A percentile compares a stretch with the other conserved stretches of the same genome.
These are phyloP conservation scores for Backusella parvicylindrica DNA, from an alignment of 192 early-diverging fungal genomes.

Conservation along the genomic window DNA sequence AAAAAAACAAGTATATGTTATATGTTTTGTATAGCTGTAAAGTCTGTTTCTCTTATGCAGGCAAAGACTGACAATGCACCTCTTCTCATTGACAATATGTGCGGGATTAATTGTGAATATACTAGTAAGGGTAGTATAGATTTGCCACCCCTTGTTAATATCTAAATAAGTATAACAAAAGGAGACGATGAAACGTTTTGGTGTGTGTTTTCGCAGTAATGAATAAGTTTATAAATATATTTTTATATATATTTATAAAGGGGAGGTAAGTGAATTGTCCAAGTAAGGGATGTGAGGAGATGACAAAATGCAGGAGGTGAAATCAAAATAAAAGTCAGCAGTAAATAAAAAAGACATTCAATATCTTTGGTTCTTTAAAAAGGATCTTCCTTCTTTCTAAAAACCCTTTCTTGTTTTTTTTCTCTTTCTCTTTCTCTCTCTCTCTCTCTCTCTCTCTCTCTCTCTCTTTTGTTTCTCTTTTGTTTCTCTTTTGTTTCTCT, in stretches of 20 bases:
- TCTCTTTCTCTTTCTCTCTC: background rate
- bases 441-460: background rate
- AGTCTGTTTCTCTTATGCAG: background rate
- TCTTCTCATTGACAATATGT: background rate
- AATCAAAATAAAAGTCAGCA: background rate
- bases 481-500: too few relatives aligned
- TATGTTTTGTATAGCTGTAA: background rate
- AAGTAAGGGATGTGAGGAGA: background rate
- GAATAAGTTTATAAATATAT: background rate
- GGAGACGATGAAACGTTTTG: background rate
- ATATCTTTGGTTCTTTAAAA: background rate
- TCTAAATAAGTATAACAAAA: conserved; percentile 2
- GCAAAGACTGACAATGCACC: background rate
- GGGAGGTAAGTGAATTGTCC: background rate
- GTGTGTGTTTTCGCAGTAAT: background rate
- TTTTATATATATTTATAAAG: background rate
- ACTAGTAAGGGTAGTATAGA: background rate
- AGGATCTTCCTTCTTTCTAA: background rate
- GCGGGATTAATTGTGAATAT: background rate
- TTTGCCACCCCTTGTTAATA: conserved; percentile 5
- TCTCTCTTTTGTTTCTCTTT: background rate
- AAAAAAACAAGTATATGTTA: background rate
- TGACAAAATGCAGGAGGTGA: conserved; percentile 1
- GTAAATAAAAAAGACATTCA: background rate
- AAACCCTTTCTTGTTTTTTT: background rate